phyloP scores from a whole-genome alignment of 208 protist species.

The Naegleria fowleri region DNA sequence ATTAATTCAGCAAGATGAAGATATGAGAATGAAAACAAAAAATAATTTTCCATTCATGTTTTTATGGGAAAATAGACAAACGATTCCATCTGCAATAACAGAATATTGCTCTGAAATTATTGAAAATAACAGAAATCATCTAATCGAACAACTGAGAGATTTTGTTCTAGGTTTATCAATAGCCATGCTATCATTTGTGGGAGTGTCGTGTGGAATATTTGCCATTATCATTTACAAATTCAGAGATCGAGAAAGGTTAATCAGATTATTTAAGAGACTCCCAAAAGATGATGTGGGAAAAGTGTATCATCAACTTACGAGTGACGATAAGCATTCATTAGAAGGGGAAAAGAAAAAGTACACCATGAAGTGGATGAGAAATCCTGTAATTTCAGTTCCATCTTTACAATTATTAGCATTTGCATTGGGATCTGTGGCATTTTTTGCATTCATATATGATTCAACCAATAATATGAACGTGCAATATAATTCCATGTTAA shows the following conservation, averaged over 20 bases:
- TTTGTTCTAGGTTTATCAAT: not conserved
- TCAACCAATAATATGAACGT: not conserved
- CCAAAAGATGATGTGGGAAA: slow-evolving; percentile 10
- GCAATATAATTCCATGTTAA: not conserved
- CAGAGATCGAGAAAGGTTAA: not conserved
- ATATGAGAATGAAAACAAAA: not conserved
- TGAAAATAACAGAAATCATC: not conserved
- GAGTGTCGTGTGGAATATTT: not conserved
- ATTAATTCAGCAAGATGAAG: not conserved
- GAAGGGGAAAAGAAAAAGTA: not conserved
- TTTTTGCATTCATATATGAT: not conserved
- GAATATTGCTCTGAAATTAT: not conserved
- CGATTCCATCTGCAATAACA: not conserved
- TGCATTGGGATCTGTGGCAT: not conserved
- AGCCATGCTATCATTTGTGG: not conserved
- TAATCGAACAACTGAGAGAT: not conserved
- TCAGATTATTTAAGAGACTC: not conserved
- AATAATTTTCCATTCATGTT: not conserved
- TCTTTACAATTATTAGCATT: not conserved
- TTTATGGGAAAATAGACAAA: not conserved
- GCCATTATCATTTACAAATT: not conserved
- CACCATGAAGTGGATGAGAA: not conserved
- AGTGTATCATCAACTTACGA: not conserved
- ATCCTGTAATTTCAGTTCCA: not conserved
- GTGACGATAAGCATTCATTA: not conserved